Evolutionary conservation across 2,329 filamentous ascomycete genomes (phyloP).

Genomic region (Sporothrix inflata): DNA sequence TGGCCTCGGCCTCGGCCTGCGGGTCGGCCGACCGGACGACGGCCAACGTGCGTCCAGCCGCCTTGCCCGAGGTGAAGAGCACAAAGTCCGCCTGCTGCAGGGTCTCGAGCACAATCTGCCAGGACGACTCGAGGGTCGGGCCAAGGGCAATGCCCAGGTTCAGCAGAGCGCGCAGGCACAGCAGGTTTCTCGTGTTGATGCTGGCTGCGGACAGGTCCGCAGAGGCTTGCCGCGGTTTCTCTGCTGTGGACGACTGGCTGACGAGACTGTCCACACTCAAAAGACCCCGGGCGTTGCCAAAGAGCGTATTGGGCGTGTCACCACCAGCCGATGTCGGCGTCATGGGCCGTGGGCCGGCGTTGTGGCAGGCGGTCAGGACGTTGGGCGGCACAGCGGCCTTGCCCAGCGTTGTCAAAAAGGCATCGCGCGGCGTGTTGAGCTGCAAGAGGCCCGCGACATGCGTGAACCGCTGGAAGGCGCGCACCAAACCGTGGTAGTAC

Average conservation of each 20-base stretch:
- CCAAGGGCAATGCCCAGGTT: constrained; percentile 95
- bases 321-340: constrained; percentile 48
- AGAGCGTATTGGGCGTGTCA: constrained; percentile 61
- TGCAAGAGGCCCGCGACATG: constrained; percentile 90
- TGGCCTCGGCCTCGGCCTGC: constrained; percentile 55
- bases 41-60: constrained; percentile 55
- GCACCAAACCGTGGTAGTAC: constrained; percentile 88
- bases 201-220: constrained; percentile 57
- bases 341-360: constrained; percentile 50
- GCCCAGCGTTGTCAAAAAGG: constrained; percentile 88
- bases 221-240: constrained; percentile 63
- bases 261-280: constrained; percentile 74
- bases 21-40: constrained; percentile 52
- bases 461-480: constrained; percentile 91
- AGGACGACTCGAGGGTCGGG: constrained; percentile 80
- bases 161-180: constrained; percentile 88
- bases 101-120: constrained; percentile 90
- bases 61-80: constrained; percentile 66
- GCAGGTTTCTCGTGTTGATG: constrained; percentile 83
- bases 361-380: constrained; percentile 64
- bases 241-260: constrained; percentile 59
- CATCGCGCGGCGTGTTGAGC: constrained; percentile 84
- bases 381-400: constrained; percentile 92
- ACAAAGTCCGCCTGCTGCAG: constrained; percentile 92
- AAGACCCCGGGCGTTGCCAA: constrained; percentile 71